Conservation (phyloP, 2,329 filamentous ascomycete species). For the Lachnellula arida region DNA sequence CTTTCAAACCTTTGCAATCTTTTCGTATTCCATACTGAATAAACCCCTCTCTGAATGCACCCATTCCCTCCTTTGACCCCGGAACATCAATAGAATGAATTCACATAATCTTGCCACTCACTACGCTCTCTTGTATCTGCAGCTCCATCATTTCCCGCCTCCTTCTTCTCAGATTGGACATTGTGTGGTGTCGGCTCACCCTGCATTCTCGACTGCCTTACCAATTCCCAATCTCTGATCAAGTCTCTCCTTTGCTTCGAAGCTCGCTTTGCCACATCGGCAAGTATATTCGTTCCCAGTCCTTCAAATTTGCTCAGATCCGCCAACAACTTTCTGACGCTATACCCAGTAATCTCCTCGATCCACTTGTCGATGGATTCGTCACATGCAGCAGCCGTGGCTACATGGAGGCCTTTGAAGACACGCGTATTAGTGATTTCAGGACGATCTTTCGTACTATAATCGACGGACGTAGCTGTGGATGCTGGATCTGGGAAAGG, state of each 20-base stretch:
- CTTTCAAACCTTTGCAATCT: too few species aligned
- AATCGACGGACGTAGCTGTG: not conserved
- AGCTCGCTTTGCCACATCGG: slow-evolving; percentile 22
- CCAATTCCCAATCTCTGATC: slow-evolving; percentile 14
- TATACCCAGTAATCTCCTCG: slow-evolving; percentile 45
- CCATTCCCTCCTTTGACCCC: too few species aligned
- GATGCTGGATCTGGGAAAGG: not conserved
- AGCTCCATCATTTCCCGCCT: not conserved
- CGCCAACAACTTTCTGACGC: slow-evolving; percentile 50
- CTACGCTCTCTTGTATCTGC: not conserved
- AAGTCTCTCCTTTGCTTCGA: slow-evolving; percentile 19
- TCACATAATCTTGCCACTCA: too few species aligned
- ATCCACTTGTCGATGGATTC: slow-evolving; percentile 50
- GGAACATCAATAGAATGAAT: too few species aligned
- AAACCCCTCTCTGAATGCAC: too few species aligned
- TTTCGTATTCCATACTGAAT: too few species aligned
- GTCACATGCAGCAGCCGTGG: slow-evolving; percentile 52
- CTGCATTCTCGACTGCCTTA: slow-evolving; percentile 12
- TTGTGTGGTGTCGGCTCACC: not conserved
- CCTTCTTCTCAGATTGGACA: not conserved
- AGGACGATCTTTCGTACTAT: not conserved
- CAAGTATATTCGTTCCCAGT: slow-evolving; percentile 30
- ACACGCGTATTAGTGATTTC: slow-evolving; percentile 46
- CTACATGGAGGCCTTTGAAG: slow-evolving; percentile 50
- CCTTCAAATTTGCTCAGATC: slow-evolving; percentile 49